Evolutionary conservation across 1,284 basidiomycete species (phyloP), one percentile per base, ranked within the genome.

Genomic region (Mycena citricolor): DNA sequence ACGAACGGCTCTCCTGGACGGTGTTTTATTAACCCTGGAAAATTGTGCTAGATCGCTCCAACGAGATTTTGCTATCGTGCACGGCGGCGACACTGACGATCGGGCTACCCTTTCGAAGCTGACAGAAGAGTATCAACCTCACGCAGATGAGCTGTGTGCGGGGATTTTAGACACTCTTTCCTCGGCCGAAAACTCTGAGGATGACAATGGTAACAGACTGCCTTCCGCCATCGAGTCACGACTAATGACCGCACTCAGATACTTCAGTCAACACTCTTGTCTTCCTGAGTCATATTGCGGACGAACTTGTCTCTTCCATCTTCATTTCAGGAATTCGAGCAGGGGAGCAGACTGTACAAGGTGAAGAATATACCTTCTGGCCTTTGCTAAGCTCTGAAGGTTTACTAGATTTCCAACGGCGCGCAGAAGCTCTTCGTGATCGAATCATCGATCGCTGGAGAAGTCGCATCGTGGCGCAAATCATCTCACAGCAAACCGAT

Each of bases 21-120:
- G 69, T 16, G 70, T 84, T n/a, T 56, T 89, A 44, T 62, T 61
- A 5, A 68, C 65, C 2, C 61, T 87, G 11, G 86, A 90, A 52
- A 66, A 63, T 32, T 76, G 75, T 52, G 77, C 81, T 11, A 58
- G 65, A 39, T 63, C 67, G 10, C 64, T 90, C 30, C 75, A 78
- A 46, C 65, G 73, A 24, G 86, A 89, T 57, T 61, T 87, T 23
- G 52, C 61, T 1, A 66, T 64, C 38, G 70, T 77, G 20, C 68
- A 71, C 32, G 61, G 62, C n/a, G 65, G 66, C 5, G 64, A 63
- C 22, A 60, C 66, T 41, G 58, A 57, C 30, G 58, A 65, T 51
- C 60, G 76, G 32, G 54, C 57, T 22, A 52, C 79, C 42, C 55
- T 68, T 6, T 48, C 60, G 20, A 59, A 68, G 40, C 61, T 83